These are phyloP conservation scores for Podila epicladia DNA, from an alignment of 192 early-diverging fungal species.

Conservation along the genomic window DNA sequence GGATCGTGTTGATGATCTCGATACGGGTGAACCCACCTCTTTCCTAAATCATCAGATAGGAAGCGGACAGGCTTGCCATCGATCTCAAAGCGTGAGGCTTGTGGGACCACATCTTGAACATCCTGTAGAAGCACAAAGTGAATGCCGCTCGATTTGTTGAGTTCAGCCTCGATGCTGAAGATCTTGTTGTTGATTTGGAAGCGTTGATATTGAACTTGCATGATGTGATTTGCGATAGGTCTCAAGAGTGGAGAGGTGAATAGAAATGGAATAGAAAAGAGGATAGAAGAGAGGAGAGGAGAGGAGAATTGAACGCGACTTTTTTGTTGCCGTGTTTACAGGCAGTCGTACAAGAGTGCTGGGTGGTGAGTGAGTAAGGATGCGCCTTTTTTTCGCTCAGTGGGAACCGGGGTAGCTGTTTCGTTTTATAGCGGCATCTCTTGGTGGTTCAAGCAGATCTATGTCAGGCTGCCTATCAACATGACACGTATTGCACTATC, in stretches of 20 bases:
- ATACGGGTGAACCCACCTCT: conserved; percentile 5
- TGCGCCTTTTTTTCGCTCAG: too few relatives aligned
- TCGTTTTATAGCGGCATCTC: too few relatives aligned
- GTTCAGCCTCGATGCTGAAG: conserved; percentile 20
- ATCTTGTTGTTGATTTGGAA: conserved; percentile 21
- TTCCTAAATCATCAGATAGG: conserved; percentile 20
- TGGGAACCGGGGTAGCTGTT: too few relatives aligned
- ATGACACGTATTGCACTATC: too few relatives aligned
- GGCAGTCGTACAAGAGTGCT: too few relatives aligned
- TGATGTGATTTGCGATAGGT: neutral
- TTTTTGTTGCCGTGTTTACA: too few relatives aligned
- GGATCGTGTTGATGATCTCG: neutral
- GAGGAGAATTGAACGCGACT: too few relatives aligned
- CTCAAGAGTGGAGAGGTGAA: neutral
- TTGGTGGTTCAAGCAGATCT: too few relatives aligned
- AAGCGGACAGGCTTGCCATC: conserved; percentile 30
- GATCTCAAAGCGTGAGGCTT: conserved; percentile 23
- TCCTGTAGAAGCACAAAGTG: conserved; percentile 20
- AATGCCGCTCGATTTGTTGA: conserved; percentile 3
- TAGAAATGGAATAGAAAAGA: too few relatives aligned
- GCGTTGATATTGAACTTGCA: conserved; percentile 21
- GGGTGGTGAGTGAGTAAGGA: too few relatives aligned
- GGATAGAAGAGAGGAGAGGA: too few relatives aligned
- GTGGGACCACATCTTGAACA: conserved; percentile 38
- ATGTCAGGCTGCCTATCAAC: too few relatives aligned